phyloP scores from a whole-genome alignment of 257 asterid species.

The Thymus quinquecostatus region DNA sequence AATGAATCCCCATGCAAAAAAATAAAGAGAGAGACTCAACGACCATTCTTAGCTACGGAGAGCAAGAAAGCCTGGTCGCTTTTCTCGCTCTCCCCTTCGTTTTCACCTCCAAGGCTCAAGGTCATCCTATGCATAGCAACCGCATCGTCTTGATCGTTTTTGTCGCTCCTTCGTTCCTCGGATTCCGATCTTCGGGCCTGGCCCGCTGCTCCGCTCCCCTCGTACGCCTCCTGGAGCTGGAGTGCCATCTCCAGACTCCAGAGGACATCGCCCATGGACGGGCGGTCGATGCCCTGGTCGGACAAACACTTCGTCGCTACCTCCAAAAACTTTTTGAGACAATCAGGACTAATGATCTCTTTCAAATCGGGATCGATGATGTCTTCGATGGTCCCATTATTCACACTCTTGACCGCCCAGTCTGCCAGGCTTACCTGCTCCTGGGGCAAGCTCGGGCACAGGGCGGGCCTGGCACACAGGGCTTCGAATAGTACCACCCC shows the following conservation, averaged over 20 bases:
- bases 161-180: constrained; percentile 9
- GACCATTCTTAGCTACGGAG: constrained; percentile 56
- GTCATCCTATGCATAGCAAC: constrained; percentile 63
- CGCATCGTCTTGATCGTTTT: constrained; percentile 26
- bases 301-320: not conserved
- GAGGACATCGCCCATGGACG: constrained; percentile 62
- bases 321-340: too few relatives aligned
- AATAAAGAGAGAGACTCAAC: constrained; percentile 34
- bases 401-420: constrained; percentile 56
- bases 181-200: not conserved
- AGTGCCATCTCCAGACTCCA: constrained; percentile 69
- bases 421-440: constrained; percentile 75
- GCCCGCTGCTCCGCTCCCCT: not conserved
- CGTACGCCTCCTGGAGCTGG: constrained; percentile 52
- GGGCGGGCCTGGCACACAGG: constrained; percentile 67
- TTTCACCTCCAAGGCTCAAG: constrained; percentile 49
- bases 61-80: constrained; percentile 56
- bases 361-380: constrained; percentile 63
- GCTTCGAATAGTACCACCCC: constrained; percentile 78
- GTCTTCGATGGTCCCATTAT: constrained; percentile 50
- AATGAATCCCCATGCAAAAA: not conserved
- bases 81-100: constrained; percentile 33
- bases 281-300: not conserved
- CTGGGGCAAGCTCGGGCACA: constrained; percentile 56
- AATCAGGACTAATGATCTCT: constrained; percentile 50